Conservation (phyloP, 441 rosid genomes). For the Raphanus hybrid region DNA sequence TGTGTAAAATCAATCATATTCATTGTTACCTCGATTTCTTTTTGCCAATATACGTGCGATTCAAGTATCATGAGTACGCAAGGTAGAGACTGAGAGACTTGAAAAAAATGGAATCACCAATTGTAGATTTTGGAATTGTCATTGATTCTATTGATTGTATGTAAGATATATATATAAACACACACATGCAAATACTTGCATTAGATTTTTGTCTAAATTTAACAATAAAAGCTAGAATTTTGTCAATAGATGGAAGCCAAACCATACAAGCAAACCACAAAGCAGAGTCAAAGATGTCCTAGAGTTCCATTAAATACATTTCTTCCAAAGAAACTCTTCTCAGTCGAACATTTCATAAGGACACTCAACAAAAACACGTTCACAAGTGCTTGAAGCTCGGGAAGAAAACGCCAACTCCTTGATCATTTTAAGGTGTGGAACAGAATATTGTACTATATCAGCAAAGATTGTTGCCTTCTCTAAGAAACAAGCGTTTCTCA, state of each 20-base stretch:
- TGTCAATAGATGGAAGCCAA: background rate
- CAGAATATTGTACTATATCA: background rate
- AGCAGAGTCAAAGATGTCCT: slow-evolving; percentile 3
- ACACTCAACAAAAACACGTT: background rate
- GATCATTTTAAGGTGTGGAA: slow-evolving; percentile 1
- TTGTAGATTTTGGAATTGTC: background rate
- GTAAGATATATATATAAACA: background rate
- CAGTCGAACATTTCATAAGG: background rate
- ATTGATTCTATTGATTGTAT: background rate
- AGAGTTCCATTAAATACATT: background rate
- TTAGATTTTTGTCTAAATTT: background rate
- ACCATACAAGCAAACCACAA: slow-evolving; percentile 1
- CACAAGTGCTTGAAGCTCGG: background rate
- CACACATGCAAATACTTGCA: background rate
- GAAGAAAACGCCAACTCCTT: slow-evolving; percentile 1
- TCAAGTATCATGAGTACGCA: background rate
- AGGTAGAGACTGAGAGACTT: background rate
- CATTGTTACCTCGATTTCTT: background rate
- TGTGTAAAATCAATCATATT: background rate
- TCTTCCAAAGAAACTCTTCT: background rate
- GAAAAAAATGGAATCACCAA: background rate
- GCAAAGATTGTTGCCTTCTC: background rate
- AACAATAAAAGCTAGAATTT: background rate
- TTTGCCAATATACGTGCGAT: background rate
- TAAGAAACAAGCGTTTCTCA: background rate